phyloP scores from a whole-genome alignment of 192 early-diverging fungal species.

The Podila minutissima region DNA sequence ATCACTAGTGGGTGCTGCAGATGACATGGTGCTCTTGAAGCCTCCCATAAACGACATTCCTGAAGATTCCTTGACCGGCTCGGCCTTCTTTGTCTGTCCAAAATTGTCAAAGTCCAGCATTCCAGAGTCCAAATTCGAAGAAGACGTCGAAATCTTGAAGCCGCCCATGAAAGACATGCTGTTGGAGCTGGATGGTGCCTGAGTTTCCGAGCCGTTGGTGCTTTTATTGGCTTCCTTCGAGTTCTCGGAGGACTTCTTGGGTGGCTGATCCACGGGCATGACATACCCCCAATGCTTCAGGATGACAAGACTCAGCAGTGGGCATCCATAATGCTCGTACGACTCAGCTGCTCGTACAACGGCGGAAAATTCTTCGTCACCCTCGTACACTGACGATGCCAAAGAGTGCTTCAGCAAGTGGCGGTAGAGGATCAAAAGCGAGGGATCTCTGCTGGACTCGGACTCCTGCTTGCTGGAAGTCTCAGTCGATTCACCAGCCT shows the following conservation, averaged over 20 bases:
- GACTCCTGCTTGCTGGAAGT: background rate
- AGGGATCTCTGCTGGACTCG: conserved; percentile 65
- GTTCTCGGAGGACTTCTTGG: background rate
- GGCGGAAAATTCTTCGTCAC: conserved; percentile 70
- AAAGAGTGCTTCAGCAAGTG: conserved; percentile 66
- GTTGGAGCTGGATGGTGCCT: background rate
- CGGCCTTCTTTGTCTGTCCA: background rate
- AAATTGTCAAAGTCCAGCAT: conserved; percentile 27
- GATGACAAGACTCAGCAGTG: conserved; percentile 78
- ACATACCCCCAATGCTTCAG: conserved; percentile 61
- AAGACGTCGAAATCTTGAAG: background rate
- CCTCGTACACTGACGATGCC: conserved; percentile 56
- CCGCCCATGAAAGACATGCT: conserved; percentile 25
- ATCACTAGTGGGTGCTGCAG: background rate
- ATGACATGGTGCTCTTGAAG: background rate
- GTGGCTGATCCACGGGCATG: conserved; percentile 26
- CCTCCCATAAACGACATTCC: conserved; percentile 11
- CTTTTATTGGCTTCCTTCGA: background rate
- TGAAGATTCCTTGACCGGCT: background rate
- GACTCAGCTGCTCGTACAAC: conserved; percentile 67
- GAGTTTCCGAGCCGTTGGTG: background rate
- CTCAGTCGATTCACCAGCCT: conserved; percentile 10
- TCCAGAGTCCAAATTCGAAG: conserved; percentile 2
- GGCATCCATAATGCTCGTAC: conserved; percentile 85
- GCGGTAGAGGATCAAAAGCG: conserved; percentile 75